Conservation (phyloP, 2,329 filamentous ascomycete species). For the Gliomastix tumulicola region DNA sequence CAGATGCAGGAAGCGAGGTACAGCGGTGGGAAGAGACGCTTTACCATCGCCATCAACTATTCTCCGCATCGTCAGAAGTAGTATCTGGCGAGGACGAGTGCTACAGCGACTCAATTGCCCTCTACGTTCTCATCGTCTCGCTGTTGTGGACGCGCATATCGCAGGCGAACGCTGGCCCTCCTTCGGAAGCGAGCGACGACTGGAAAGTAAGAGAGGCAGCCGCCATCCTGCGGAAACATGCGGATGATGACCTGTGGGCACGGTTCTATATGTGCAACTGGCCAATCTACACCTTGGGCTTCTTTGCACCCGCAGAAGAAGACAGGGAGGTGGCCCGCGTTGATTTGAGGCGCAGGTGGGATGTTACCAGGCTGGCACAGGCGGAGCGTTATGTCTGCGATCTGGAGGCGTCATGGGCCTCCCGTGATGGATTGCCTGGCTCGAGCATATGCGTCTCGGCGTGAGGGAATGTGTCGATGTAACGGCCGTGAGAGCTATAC, state of each 20-base stretch:
- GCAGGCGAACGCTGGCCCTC: not conserved
- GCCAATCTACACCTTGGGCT: slow-evolving; percentile 12
- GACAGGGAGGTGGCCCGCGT: not conserved
- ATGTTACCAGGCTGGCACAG: not conserved
- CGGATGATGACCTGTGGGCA: slow-evolving; percentile 9
- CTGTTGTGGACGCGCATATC: slow-evolving; percentile 4
- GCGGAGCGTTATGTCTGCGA: not conserved
- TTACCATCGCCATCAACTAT: not conserved
- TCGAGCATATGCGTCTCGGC: too few relatives aligned
- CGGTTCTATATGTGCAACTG: slow-evolving; percentile 17
- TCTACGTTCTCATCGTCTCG: slow-evolving; percentile 11
- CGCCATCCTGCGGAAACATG: slow-evolving; percentile 7
- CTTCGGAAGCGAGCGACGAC: not conserved
- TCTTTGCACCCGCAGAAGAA: slow-evolving; percentile 2
- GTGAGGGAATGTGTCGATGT: too few relatives aligned
- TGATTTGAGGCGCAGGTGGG: not conserved
- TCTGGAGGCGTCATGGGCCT: not conserved
- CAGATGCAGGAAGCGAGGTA: not conserved
- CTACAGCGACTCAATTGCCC: slow-evolving; percentile 9
- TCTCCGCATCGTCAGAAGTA: too few relatives aligned
- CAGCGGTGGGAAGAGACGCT: not conserved
- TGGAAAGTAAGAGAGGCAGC: slow-evolving; percentile 10
- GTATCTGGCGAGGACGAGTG: slow-evolving; percentile 3
- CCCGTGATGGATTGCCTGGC: too few relatives aligned
- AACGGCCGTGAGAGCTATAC: too few relatives aligned